Conservation (phyloP, 225 moss, liverwort and hornwort species). For the Pleurozium schreberi region DNA sequence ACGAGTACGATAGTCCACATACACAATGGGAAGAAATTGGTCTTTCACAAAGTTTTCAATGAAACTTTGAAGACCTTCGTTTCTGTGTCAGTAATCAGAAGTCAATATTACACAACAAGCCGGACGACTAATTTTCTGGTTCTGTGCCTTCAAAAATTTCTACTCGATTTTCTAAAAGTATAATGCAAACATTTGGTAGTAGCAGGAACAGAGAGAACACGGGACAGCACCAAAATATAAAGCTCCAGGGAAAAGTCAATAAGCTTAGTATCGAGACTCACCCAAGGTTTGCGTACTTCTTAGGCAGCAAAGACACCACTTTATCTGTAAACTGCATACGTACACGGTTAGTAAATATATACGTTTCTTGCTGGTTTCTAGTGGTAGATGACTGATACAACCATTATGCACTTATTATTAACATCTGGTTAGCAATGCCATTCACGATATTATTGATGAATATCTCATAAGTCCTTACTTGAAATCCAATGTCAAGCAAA, state of each 20-base stretch:
- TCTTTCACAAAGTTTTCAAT: conserved; percentile 99
- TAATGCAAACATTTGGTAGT: neutral
- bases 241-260: neutral
- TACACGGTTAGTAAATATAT: neutral
- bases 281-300: conserved; percentile 93
- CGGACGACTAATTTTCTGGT: neutral
- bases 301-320: conserved; percentile 84
- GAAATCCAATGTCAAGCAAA: neutral
- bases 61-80: conserved; percentile 93
- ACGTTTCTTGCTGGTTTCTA: neutral
- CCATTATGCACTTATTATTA: neutral
- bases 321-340: conserved; percentile 91
- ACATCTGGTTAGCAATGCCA: neutral
- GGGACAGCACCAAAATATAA: neutral
- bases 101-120: neutral
- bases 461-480: neutral
- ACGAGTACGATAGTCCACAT: conserved; percentile 95
- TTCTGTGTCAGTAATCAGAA: conserved; percentile 31
- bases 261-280: conserved; percentile 15
- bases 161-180: neutral
- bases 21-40: conserved; percentile 95
- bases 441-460: neutral
- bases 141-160: neutral
- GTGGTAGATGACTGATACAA: neutral
- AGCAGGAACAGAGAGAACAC: neutral